phyloP scores from a whole-genome alignment of 345 rosid species.

The Eucalyptus coolabah region DNA sequence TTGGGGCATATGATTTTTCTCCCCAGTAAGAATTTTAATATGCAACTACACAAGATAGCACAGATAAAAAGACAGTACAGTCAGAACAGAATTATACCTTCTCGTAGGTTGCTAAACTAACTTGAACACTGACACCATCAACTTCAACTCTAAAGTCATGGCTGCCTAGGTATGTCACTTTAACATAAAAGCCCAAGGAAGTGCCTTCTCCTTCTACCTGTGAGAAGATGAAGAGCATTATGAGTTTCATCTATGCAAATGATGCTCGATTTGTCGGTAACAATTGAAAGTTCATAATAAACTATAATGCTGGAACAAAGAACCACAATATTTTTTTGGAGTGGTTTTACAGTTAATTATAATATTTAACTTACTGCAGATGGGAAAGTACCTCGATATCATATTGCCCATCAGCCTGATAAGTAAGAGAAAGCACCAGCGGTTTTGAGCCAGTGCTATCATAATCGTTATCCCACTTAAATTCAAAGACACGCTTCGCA shows the following conservation, averaged over 20 bases:
- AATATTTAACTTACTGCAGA: background rate
- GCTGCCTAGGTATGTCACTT: slow-evolving; percentile 28
- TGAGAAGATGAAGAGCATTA: background rate
- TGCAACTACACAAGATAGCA: background rate
- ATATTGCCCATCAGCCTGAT: slow-evolving; percentile 53
- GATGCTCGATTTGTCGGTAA: background rate
- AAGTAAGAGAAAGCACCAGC: slow-evolving; percentile 28
- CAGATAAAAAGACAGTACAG: background rate
- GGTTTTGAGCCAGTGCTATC: slow-evolving; percentile 25
- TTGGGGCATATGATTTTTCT: background rate
- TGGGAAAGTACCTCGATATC: slow-evolving; percentile 40
- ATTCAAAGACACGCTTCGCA: slow-evolving; percentile 39
- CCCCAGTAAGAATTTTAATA: background rate
- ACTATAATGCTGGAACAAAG: background rate
- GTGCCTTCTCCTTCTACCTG: slow-evolving; percentile 41
- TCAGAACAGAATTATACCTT: slow-evolving; percentile 28
- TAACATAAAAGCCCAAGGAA: slow-evolving; percentile 27
- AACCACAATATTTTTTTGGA: background rate
- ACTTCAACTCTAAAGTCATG: slow-evolving; percentile 54
- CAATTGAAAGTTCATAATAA: background rate
- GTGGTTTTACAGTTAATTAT: background rate
- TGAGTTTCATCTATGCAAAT: background rate
- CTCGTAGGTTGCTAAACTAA: slow-evolving; percentile 44
- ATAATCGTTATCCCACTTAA: slow-evolving; percentile 68
- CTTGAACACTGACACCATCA: slow-evolving; percentile 35